Conservation (phyloP, 768 basidiomycete genomes). For the Tulasnella calospora region DNA sequence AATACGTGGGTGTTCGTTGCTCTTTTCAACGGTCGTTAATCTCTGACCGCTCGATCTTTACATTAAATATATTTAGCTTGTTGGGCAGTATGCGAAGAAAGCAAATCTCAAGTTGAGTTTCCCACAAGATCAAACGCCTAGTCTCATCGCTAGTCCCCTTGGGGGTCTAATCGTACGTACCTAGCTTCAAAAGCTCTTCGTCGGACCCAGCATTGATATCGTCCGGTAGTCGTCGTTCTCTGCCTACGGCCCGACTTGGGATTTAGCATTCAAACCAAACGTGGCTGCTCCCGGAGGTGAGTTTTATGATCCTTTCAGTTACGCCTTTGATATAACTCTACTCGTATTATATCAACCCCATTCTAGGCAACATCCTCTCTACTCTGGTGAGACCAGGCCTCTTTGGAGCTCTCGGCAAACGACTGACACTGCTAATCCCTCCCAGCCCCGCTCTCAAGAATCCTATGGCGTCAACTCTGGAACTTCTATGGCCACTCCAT, state of each 20-base stretch:
- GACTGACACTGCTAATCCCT: not conserved
- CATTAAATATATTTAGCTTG: constrained; percentile 30
- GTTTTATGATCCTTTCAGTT: not conserved
- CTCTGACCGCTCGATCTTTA: constrained; percentile 23
- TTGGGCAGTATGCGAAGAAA: constrained; percentile 40
- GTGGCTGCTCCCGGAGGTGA: constrained; percentile 33
- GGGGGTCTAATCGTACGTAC: constrained; percentile 41
- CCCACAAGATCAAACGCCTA: constrained; percentile 42
- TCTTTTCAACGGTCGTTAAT: not conserved
- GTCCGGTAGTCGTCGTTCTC: constrained; percentile 31
- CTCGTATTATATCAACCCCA: not conserved
- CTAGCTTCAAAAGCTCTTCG: constrained; percentile 33
- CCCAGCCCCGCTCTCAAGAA: constrained; percentile 22
- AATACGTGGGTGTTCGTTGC: not conserved
- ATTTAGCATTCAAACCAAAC: constrained; percentile 33
- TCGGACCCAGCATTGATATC: not conserved
- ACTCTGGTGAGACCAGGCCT: not conserved
- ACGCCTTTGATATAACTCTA: not conserved
- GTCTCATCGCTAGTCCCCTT: constrained; percentile 56
- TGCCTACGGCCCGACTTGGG: constrained; percentile 38
- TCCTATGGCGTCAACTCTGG: constrained; percentile 21
- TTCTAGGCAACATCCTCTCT: constrained; percentile 27
- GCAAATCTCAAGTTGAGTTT: constrained; percentile 46
- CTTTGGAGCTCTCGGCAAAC: not conserved
- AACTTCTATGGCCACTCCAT: constrained; percentile 30